These are phyloP conservation scores for Penicillium sp. DNA, from an alignment of 2,329 filamentous ascomycete genomes.

Conservation along the genomic window DNA sequence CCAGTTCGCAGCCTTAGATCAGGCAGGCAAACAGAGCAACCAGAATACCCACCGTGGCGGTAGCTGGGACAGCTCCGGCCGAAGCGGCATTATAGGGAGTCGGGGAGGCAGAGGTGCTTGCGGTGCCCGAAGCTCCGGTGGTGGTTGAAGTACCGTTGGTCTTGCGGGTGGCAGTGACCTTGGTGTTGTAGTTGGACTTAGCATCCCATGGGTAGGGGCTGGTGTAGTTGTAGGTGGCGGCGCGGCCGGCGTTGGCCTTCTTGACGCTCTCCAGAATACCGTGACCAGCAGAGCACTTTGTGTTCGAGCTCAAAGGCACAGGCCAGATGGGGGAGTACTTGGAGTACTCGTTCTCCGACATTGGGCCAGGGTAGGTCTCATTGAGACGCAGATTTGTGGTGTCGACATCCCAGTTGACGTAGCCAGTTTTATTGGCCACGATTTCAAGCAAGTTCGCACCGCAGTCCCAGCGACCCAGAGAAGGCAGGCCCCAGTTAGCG, in stretches of 20 bases:
- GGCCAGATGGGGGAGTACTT: constrained; percentile 28
- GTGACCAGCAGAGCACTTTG: constrained; percentile 33
- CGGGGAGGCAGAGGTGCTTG: constrained; percentile 11
- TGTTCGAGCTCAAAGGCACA: constrained; percentile 25
- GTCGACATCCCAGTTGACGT: constrained; percentile 42
- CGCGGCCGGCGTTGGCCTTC: constrained; percentile 24
- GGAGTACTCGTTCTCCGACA: constrained; percentile 24
- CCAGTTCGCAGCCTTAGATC: constrained; percentile 9
- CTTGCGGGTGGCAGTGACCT: constrained; percentile 27
- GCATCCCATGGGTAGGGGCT: constrained; percentile 24
- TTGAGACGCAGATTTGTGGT: constrained; percentile 48
- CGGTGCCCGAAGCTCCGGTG: constrained; percentile 7
- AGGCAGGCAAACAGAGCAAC: constrained; percentile 13
- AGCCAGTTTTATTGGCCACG: constrained; percentile 57
- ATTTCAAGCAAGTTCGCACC: constrained; percentile 62
- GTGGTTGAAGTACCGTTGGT: constrained; percentile 14
- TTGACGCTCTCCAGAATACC: constrained; percentile 31
- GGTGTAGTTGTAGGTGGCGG: constrained; percentile 32
- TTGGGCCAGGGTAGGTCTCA: constrained; percentile 48
- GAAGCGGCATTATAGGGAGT: constrained; percentile 4
- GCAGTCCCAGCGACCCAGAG: constrained; percentile 65
- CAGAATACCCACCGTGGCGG: constrained; percentile 12
- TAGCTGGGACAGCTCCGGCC: constrained; percentile 7
- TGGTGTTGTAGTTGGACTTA: constrained; percentile 17
- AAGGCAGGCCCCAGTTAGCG: constrained; percentile 64